Evolutionary conservation across 2,329 filamentous ascomycete genomes (phyloP).

Genomic region (Ceratocystis albifundus): DNA sequence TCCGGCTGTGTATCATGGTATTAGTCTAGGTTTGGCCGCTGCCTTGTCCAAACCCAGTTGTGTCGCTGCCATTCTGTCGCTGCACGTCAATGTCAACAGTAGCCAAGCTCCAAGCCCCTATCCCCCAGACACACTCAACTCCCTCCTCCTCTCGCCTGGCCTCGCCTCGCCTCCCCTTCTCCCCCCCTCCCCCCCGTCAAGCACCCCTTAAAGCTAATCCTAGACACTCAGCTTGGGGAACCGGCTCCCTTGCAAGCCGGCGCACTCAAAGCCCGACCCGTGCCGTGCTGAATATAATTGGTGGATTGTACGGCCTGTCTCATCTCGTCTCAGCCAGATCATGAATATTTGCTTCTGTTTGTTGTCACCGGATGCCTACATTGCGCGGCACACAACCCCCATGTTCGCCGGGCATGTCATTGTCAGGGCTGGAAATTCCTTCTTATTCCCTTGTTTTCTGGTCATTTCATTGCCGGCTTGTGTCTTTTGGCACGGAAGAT

Average conservation of each 20-base stretch:
- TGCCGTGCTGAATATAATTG: background rate
- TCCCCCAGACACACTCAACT: background rate
- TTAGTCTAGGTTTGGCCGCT: background rate
- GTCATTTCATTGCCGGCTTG: too few relatives aligned
- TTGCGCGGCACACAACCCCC: background rate
- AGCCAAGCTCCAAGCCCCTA: background rate
- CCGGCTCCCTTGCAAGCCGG: background rate
- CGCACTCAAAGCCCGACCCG: background rate
- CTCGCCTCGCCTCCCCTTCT: too few relatives aligned
- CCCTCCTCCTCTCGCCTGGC: too few relatives aligned
- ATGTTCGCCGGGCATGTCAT: background rate
- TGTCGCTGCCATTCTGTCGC: background rate
- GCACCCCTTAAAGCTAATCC: background rate
- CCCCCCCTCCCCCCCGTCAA: background rate
- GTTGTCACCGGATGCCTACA: background rate
- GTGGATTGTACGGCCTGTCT: background rate
- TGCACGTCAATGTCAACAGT: background rate
- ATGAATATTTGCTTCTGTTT: background rate
- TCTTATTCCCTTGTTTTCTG: background rate
- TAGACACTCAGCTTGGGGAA: constrained; percentile 4
- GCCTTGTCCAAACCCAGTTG: background rate
- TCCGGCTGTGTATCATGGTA: background rate
- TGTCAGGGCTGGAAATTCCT: background rate
- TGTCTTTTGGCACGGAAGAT: too few relatives aligned
- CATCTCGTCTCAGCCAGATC: background rate